These are phyloP conservation scores for Saccharomycopsis sp. DNA, from an alignment of 805 yeast genomes.

Conservation along the genomic window DNA sequence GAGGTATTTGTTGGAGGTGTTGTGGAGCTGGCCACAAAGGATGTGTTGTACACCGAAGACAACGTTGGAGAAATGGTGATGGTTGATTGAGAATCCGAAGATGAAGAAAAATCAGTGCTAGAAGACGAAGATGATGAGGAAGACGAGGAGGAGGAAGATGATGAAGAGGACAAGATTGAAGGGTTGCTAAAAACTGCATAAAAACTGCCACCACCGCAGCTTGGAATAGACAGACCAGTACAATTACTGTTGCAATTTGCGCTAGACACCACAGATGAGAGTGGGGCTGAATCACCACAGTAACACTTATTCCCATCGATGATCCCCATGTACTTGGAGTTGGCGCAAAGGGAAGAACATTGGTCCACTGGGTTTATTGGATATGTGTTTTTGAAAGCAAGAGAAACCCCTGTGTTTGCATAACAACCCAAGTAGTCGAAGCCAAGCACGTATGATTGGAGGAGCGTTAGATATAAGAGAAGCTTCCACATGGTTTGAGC, in stretches of 20 bases:
- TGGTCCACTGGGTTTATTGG: slow-evolving; percentile 12
- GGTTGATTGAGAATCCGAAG: slow-evolving; percentile 5
- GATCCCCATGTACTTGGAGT: slow-evolving; percentile 33
- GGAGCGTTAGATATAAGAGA: background rate
- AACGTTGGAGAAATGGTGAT: slow-evolving; percentile 13
- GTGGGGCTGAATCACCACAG: slow-evolving; percentile 32
- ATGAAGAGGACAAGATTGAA: slow-evolving; percentile 12
- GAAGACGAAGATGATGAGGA: slow-evolving; percentile 3
- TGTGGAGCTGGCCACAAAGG: slow-evolving; percentile 19
- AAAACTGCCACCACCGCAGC: slow-evolving; percentile 33
- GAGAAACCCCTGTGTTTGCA: slow-evolving; percentile 17
- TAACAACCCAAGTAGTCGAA: slow-evolving; percentile 18
- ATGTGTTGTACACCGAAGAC: slow-evolving; percentile 10
- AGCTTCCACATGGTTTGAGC: background rate
- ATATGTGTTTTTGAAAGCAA: slow-evolving; percentile 18
- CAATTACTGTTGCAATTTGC: slow-evolving; percentile 29
- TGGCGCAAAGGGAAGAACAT: slow-evolving; percentile 25
- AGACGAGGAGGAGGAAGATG: slow-evolving; percentile 7
- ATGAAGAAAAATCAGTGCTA: background rate
- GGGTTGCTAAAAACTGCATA: slow-evolving; percentile 22
- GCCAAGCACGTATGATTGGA: slow-evolving; percentile 21
- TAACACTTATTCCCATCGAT: slow-evolving; percentile 31
- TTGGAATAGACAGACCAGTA: slow-evolving; percentile 28
- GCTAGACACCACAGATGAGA: slow-evolving; percentile 20
- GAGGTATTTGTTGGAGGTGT: slow-evolving; percentile 9